These are phyloP conservation scores for Chrysanthemum makinoi DNA, from an alignment of 129 eudicot genomes.

Conservation along the genomic window DNA sequence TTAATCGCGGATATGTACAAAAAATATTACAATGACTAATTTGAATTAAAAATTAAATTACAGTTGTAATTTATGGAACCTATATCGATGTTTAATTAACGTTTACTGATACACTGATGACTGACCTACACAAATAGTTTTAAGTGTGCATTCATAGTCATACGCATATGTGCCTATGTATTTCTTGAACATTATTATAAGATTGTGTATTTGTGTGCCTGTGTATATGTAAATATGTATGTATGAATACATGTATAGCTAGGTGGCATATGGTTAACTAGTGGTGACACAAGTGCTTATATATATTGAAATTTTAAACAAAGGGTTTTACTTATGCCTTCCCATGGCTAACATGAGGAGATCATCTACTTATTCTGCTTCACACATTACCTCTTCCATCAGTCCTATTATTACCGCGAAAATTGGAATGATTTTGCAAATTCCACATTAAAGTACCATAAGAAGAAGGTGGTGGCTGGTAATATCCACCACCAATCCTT, in stretches of 20 bases:
- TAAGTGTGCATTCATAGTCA: too few species aligned
- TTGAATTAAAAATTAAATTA: too few species aligned
- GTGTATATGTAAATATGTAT: too few species aligned
- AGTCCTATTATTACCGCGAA: slow-evolving; percentile 39
- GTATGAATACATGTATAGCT: neutral
- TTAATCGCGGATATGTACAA: too few species aligned
- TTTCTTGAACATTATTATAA: too few species aligned
- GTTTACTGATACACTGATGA: too few species aligned
- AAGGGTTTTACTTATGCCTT: neutral
- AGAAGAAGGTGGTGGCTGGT: slow-evolving; percentile 41
- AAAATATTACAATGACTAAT: too few species aligned
- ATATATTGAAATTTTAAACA: neutral
- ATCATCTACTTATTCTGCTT: neutral
- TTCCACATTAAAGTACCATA: slow-evolving; percentile 14
- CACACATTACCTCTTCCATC: slow-evolving; percentile 5
- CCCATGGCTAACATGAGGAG: slow-evolving; percentile 2
- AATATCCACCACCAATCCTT: slow-evolving; percentile 36
- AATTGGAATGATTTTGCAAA: slow-evolving; percentile 3
- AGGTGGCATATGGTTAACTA: neutral
- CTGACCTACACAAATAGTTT: too few species aligned
- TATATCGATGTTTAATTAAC: too few species aligned
- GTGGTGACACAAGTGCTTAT: neutral
- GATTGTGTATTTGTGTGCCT: rapidly evolving
- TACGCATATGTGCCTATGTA: too few species aligned
- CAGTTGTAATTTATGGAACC: too few species aligned